Conservation (phyloP, 495 filamentous ascomycete genomes). For the Talaromyces nanjingensis region DNA sequence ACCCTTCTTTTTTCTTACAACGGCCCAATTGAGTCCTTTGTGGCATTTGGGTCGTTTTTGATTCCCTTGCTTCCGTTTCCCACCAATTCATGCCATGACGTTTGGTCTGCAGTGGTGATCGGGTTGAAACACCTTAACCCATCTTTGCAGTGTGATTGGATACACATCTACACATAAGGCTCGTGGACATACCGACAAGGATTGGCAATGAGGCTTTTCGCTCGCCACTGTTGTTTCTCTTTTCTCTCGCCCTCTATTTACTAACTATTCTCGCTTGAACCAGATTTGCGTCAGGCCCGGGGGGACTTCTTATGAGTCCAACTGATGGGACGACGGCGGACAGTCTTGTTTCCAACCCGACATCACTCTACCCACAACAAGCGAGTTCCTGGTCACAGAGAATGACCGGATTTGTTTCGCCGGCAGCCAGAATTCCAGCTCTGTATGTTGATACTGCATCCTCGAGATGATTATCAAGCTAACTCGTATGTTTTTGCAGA, state of each 20-base stretch:
- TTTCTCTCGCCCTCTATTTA: constrained; percentile 4
- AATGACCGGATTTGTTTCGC: constrained; percentile 32
- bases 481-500: constrained; percentile 14
- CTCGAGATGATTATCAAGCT: constrained; percentile 7
- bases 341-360: constrained; percentile 32
- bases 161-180: not conserved
- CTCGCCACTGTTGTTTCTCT: not conserved
- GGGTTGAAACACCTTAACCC: not conserved
- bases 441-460: constrained; percentile 27
- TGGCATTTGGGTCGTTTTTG: not conserved
- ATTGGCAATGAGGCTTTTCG: not conserved
- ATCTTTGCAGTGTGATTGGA: not conserved
- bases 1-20: constrained; percentile 10
- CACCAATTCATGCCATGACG: not conserved
- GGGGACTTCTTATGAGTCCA: constrained; percentile 37
- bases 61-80: constrained; percentile 3
- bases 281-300: constrained; percentile 34
- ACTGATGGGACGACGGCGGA: constrained; percentile 24
- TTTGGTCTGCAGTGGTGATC: not conserved
- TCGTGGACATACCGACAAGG: not conserved
- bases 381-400: constrained; percentile 31
- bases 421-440: constrained; percentile 26
- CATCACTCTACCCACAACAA: constrained; percentile 34
- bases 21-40: not conserved
- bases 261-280: constrained; percentile 18